Evolutionary conservation across 129 eudicot species (phyloP).

Genomic region (Flaveria brownii): DNA sequence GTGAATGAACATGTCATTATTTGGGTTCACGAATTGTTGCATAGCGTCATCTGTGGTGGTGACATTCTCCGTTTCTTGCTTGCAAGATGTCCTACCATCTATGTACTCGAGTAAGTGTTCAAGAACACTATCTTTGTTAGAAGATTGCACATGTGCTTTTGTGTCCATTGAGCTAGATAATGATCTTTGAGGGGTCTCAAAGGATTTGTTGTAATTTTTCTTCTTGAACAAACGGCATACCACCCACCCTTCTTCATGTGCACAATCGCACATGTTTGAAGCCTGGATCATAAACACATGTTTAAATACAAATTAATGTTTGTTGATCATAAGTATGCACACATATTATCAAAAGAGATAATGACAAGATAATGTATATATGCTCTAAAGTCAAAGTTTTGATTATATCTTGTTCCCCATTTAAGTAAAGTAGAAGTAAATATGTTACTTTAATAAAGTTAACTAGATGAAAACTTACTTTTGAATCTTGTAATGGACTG

Average conservation of each 20-base stretch:
- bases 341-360: background rate
- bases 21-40: conserved; percentile 21
- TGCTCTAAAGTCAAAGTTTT: background rate
- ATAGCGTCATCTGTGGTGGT: conserved; percentile 4
- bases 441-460: background rate
- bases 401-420: conserved; percentile 11
- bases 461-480: conserved; percentile 23
- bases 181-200: conserved; percentile 39
- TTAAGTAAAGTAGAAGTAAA: background rate
- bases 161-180: conserved; percentile 1
- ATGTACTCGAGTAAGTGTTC: conserved; percentile 19
- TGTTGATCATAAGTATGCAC: background rate
- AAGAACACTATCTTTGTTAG: too few relatives aligned
- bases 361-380: background rate
- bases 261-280: conserved; percentile 32
- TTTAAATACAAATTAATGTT: background rate
- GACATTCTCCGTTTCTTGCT: conserved; percentile 30
- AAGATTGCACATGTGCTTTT: too few relatives aligned
- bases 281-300: conserved; percentile 21
- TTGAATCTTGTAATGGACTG: conserved; percentile 32
- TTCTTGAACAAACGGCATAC: conserved; percentile 80
- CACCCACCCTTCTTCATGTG: conserved; percentile 85
- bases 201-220: conserved; percentile 54
- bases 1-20: conserved; percentile 37
- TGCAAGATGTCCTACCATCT: conserved; percentile 38